Percentiles rank a stretch among this genome's conserved stretches.
These are phyloP conservation scores for Prinsepia uniflora DNA, from an alignment of 306 rosid species.

Conservation along the genomic window DNA sequence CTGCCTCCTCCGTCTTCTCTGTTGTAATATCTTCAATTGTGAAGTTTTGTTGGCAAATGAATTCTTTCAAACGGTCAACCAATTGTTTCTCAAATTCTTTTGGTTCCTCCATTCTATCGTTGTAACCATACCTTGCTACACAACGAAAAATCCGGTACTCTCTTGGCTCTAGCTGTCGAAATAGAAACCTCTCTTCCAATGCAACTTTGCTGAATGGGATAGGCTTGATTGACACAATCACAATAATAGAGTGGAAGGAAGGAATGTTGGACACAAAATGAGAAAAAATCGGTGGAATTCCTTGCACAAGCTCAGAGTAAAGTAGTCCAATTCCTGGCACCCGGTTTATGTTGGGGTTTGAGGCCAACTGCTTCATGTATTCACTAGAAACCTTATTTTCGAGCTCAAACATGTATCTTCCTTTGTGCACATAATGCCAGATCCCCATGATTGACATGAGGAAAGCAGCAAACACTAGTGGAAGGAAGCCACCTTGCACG, in stretches of 20 bases:
- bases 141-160: constrained; percentile 62
- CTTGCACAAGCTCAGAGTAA: constrained; percentile 76
- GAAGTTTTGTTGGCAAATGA: constrained; percentile 27
- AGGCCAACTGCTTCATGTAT: constrained; percentile 38
- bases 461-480: constrained; percentile 41
- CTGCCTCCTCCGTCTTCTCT: neutral
- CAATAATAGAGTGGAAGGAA: constrained; percentile 62
- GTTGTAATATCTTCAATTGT: neutral
- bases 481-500: constrained; percentile 66
- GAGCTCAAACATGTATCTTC: constrained; percentile 62
- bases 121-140: constrained; percentile 79
- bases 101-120: constrained; percentile 41
- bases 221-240: constrained; percentile 66
- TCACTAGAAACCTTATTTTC: constrained; percentile 59
- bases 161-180: constrained; percentile 57
- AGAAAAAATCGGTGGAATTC: constrained; percentile 75
- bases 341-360: constrained; percentile 37
- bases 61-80: constrained; percentile 50
- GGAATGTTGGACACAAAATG: constrained; percentile 58
- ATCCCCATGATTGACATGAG: constrained; percentile 50
- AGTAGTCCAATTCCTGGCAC: constrained; percentile 69
- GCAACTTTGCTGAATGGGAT: constrained; percentile 58
- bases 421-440: constrained; percentile 77
- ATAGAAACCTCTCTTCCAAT: constrained; percentile 59
- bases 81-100: constrained; percentile 51